Percentiles rank a stretch among this genome's conserved stretches.
Evolutionary conservation across 805 yeast species (phyloP).

Genomic region (Pichia deserticola): DNA sequence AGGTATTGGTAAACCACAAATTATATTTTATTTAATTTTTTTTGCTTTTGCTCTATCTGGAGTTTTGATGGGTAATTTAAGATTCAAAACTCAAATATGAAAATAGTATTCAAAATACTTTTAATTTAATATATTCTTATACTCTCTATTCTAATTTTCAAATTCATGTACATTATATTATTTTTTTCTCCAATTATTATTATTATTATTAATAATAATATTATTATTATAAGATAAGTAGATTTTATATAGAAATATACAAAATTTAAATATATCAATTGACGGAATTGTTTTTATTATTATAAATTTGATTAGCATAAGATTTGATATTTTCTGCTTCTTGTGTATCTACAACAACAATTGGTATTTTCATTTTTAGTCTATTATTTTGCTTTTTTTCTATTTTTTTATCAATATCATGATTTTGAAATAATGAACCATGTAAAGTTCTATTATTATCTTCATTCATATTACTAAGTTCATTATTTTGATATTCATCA

Average conservation of each 20-base stretch:
- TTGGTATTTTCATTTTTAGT: conserved; percentile 16
- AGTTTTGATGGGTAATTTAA: conserved; percentile 5
- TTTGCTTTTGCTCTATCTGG: conserved; percentile 1
- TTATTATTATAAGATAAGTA: no score
- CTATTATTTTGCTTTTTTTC: background rate
- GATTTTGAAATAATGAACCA: conserved; percentile 3
- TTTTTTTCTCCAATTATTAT: no score
- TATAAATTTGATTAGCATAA: conserved; percentile 7
- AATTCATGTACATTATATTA: no score
- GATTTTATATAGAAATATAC: no score
- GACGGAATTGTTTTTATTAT: background rate
- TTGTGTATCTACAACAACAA: conserved; percentile 22
- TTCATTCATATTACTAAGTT: background rate
- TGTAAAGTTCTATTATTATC: background rate
- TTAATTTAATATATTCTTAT: no score
- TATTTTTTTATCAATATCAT: background rate
- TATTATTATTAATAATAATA: no score
- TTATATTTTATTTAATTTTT: conserved; percentile 27
- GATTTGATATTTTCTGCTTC: conserved; percentile 22
- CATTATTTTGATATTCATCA: background rate
- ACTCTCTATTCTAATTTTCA: no score
- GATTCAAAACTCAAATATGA: background rate
- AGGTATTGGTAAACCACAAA: conserved; percentile 27
- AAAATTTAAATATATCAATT: no score
- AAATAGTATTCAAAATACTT: no score